A percentile compares a stretch with the other conserved stretches of the same genome.
Evolutionary conservation across 305 asterid genomes (phyloP).

Genomic region (Rubia peregrina): DNA sequence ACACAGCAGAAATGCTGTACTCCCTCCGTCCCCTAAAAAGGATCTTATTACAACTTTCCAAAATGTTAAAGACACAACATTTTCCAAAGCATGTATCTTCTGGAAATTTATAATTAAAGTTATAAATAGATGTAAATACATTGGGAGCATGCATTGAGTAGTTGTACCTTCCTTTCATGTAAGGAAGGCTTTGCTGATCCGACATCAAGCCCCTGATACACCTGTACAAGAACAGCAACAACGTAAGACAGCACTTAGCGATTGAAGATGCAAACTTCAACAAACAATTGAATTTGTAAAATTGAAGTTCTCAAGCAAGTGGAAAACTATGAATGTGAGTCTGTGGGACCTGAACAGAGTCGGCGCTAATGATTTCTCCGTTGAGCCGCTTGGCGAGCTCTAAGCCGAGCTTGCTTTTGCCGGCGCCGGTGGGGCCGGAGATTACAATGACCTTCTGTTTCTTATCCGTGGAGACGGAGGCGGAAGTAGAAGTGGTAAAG

Average conservation of each 20-base stretch:
- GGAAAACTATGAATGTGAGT: neutral
- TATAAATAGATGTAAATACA: neutral
- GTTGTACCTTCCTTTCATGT: conserved; percentile 60
- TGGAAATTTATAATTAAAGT: neutral
- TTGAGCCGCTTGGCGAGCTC: conserved; percentile 82
- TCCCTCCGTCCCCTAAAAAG: too few relatives aligned
- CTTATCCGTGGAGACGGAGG: conserved; percentile 19
- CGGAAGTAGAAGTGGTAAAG: conserved; percentile 33
- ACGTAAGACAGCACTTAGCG: neutral
- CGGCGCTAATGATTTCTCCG: conserved; percentile 92
- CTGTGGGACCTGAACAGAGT: conserved; percentile 73
- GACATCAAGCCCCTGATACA: conserved; percentile 82
- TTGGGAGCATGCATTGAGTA: conserved; percentile 8
- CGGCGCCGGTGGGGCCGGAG: conserved; percentile 98
- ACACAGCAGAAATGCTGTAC: neutral
- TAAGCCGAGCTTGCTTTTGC: conserved; percentile 80
- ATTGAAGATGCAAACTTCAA: neutral
- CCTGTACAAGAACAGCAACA: conserved; percentile 35
- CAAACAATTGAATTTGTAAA: neutral
- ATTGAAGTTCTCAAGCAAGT: neutral
- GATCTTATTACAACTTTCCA: too few relatives aligned
- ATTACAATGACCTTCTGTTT: conserved; percentile 69
- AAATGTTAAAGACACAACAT: too few relatives aligned
- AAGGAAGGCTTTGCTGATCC: conserved; percentile 91
- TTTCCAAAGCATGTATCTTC: neutral